These are phyloP conservation scores for Cercospora beticola DNA, from an alignment of 2,329 filamentous ascomycete species.

Conservation along the genomic window DNA sequence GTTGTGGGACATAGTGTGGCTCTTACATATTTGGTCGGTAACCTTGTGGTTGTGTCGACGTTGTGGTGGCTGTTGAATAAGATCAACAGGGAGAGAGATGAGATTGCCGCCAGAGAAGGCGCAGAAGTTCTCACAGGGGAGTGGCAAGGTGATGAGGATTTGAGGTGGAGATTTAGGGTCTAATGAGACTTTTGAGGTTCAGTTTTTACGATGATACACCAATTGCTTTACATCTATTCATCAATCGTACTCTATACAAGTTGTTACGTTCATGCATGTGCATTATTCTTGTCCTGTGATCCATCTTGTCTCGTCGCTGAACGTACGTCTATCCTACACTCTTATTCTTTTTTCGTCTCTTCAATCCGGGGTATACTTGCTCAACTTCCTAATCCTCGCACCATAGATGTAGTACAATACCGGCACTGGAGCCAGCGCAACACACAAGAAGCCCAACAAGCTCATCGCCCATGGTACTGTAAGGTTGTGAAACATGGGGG, in stretches of 20 bases:
- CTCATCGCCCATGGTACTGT: conserved; percentile 37
- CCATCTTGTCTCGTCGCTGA: not conserved
- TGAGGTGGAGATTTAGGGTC: conserved; percentile 60
- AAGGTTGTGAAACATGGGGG: conserved; percentile 38
- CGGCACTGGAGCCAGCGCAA: conserved; percentile 32
- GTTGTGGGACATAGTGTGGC: conserved; percentile 67
- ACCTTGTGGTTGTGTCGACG: conserved; percentile 54
- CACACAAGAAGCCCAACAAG: conserved; percentile 35
- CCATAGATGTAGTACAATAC: conserved; percentile 33
- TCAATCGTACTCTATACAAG: not conserved
- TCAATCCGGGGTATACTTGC: conserved; percentile 20
- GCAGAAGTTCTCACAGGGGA: conserved; percentile 52
- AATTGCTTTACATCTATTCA: not conserved
- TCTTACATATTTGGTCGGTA: conserved; percentile 61
- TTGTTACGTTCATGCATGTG: not conserved
- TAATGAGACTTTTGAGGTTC: conserved; percentile 6
- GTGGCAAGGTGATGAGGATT: conserved; percentile 63
- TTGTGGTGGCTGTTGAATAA: conserved; percentile 56
- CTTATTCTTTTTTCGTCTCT: not conserved
- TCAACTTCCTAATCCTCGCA: conserved; percentile 28
- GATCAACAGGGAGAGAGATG: conserved; percentile 58
- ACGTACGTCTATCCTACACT: not conserved
- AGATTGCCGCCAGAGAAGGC: conserved; percentile 47
- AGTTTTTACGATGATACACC: not conserved
- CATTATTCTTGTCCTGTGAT: not conserved